Conservation (phyloP, 2,329 filamentous ascomycete genomes). For the Colletotrichum sp. region DNA sequence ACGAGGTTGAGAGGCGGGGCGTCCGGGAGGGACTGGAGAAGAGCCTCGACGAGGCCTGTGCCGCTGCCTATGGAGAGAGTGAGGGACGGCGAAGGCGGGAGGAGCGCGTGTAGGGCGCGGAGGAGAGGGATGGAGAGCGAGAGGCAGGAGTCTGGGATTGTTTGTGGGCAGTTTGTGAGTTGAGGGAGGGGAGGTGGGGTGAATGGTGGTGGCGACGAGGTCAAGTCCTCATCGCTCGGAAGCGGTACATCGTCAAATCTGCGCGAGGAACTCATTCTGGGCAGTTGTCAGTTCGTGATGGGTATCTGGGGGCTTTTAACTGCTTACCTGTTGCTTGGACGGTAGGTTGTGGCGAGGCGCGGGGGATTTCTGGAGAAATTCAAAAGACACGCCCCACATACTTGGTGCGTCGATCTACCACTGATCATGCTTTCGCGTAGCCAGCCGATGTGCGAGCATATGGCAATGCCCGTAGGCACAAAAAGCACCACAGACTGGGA, state of each 20-base stretch:
- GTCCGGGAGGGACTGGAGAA: slow-evolving; percentile 21
- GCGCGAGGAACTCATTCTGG: background rate
- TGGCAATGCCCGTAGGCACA: background rate
- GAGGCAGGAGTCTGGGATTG: slow-evolving; percentile 32
- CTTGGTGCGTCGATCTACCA: background rate
- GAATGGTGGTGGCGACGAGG: background rate
- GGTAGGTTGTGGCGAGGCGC: background rate
- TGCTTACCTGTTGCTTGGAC: background rate
- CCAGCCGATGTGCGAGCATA: background rate
- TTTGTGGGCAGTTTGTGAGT: background rate
- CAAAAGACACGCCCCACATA: background rate
- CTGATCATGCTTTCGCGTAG: background rate
- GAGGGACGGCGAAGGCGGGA: background rate
- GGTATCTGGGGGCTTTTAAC: background rate
- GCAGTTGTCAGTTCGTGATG: background rate
- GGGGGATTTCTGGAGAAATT: background rate
- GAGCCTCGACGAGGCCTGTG: slow-evolving; percentile 31
- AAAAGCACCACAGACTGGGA: background rate
- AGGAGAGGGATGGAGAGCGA: slow-evolving; percentile 30
- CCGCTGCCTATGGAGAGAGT: slow-evolving; percentile 34
- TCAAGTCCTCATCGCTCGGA: background rate
- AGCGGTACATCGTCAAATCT: background rate
- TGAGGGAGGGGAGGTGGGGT: background rate
- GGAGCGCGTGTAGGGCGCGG: slow-evolving; percentile 10
- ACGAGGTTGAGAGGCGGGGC: background rate